Percentiles rank a stretch among this genome's conserved stretches.
These are phyloP conservation scores for Cymodocea nodosa DNA, from an alignment of 116 monocot genomes.

Conservation along the genomic window DNA sequence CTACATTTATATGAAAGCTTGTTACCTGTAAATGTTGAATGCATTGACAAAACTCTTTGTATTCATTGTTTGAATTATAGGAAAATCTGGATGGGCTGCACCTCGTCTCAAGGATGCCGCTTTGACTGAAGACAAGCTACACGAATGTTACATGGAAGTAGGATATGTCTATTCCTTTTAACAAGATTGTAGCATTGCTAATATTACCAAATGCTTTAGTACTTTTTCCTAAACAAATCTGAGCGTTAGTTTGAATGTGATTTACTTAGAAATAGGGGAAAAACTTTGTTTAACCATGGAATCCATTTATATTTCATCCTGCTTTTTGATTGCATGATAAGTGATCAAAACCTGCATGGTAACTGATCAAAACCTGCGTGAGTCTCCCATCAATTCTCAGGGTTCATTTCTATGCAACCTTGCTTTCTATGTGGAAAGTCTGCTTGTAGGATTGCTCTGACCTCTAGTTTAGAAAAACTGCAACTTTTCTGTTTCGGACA, in stretches of 20 bases:
- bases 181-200: not conserved
- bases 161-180: not conserved
- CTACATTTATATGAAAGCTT: not conserved
- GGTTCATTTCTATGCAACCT: no score
- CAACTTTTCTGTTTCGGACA: no score
- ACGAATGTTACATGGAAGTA: slow-evolving; percentile 83
- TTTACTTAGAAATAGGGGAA: no score
- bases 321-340: no score
- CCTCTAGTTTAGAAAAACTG: no score
- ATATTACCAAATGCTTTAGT: not conserved
- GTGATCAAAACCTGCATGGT: no score
- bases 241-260: not conserved
- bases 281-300: no score
- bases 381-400: no score
- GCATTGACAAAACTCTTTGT: not conserved
- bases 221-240: not conserved
- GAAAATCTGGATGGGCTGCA: slow-evolving; percentile 90
- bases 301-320: no score
- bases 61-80: slow-evolving; percentile 13
- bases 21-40: not conserved
- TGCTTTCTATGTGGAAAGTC: no score
- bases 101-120: slow-evolving; percentile 92
- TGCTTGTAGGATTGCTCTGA: no score
- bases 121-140: slow-evolving; percentile 77
- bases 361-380: no score